These are phyloP conservation scores for Exophiala bonariae DNA, from an alignment of 2,329 filamentous ascomycete species.

Conservation along the genomic window DNA sequence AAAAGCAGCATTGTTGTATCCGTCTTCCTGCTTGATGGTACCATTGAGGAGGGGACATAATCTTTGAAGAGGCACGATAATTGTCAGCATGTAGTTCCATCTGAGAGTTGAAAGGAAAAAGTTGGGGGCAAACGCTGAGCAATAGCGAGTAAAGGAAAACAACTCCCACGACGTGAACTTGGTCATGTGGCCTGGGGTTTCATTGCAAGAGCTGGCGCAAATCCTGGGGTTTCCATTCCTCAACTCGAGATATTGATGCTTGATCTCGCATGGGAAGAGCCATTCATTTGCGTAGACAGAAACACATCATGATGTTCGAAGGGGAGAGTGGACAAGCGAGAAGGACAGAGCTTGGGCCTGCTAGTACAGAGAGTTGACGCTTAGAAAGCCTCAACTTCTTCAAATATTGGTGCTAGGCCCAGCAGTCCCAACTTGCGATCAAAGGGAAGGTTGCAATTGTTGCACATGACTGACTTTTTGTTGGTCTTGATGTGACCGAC, in stretches of 20 bases:
- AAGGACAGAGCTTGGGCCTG: too few relatives aligned
- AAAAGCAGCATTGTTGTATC: constrained; percentile 47
- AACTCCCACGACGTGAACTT: too few relatives aligned
- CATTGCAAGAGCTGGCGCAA: too few relatives aligned
- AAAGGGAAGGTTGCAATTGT: constrained; percentile 25
- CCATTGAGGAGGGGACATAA: constrained; percentile 85
- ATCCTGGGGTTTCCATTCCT: background rate
- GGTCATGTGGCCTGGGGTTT: too few relatives aligned
- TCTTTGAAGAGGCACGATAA: constrained; percentile 45
- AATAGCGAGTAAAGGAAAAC: too few relatives aligned
- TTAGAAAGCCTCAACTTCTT: constrained; percentile 1
- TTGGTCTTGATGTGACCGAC: constrained; percentile 99
- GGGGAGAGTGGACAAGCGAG: too few relatives aligned
- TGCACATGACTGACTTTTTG: constrained; percentile 72
- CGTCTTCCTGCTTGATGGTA: constrained; percentile 63
- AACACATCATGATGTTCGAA: constrained; percentile 5
- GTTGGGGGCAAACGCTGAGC: too few relatives aligned
- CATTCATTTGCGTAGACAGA: background rate
- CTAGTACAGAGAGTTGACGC: background rate
- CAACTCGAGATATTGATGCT: constrained; percentile 6
- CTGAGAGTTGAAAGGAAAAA: background rate
- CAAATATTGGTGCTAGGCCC: constrained; percentile 16
- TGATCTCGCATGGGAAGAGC: constrained; percentile 6
- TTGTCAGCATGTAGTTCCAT: constrained; percentile 27
- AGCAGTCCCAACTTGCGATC: constrained; percentile 21